Base-by-base conservation (phyloP, 805 yeast species). In the Nakazawaea pomicola region DNA sequence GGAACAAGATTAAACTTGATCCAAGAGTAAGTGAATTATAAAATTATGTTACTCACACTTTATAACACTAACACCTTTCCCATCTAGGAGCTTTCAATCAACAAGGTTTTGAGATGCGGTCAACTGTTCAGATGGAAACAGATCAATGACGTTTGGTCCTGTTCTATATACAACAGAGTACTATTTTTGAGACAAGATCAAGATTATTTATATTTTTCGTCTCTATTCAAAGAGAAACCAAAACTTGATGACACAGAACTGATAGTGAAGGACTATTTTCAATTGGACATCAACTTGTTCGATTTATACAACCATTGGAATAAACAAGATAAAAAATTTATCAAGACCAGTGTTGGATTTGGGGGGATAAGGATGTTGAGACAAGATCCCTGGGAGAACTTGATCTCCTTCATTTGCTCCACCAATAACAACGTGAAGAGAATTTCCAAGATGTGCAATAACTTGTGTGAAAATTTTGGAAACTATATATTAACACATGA, bases 331-430 rank as follows among this genome's bases (percentile, higher is more conserved):
- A 37, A 65, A 15, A 59, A 65, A 16, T 82, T 79, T 52, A 57
- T 56, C 34, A 60, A 57, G 37, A 56, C 47, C 40, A 40, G 63
- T 4, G 47, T 57, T 29, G 54, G 52, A 23, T 77, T 78, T 41
- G 67, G 67, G 4, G 98, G 97, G 0, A 79, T 91, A 15, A 65
- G 99, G 23, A 87, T 91, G 47, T 69, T 93, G 20, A 70, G 90
- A 28, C 98, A 93, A 58, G 96, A 91, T 49, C 98, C 99, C 0
- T 93, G 98, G 98, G 99, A 93, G 51, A 88, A 91, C 32, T 65
- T 89, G 33, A 65, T 91, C 15, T 84, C 93, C 2, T 93, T 91
- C 49, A 93, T 93, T 9, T 93, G 98, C 62, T 87, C 96, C 2
- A 81, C 95, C n/a, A 93, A 93, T 60, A 93, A 93, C 61, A 93